phyloP scores from a whole-genome alignment of 495 filamentous ascomycete species.

The Xylaria venustula region DNA sequence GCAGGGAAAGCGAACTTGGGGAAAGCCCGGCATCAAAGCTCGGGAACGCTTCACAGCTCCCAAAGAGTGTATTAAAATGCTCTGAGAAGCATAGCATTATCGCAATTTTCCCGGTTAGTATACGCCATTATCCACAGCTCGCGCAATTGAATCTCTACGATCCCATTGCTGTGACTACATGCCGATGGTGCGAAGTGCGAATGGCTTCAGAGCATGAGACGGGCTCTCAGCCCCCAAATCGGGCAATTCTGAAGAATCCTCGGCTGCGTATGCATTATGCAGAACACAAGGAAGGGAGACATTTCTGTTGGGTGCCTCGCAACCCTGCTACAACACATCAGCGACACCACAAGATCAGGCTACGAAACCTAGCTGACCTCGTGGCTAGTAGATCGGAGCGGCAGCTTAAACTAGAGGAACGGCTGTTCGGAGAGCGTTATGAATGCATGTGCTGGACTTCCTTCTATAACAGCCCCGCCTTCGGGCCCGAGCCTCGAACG shows the following conservation, averaged over 20 bases:
- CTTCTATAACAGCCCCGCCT: background rate
- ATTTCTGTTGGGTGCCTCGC: constrained; percentile 7
- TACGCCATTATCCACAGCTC: too few species aligned
- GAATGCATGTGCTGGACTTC: background rate
- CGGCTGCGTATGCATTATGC: constrained; percentile 1
- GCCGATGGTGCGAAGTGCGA: too few species aligned
- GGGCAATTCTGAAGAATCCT: background rate
- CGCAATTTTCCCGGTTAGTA: too few species aligned
- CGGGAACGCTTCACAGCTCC: background rate
- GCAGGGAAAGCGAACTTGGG: background rate
- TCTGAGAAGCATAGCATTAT: background rate
- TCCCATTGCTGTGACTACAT: too few species aligned
- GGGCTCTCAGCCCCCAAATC: background rate
- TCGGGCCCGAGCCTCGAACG: background rate
- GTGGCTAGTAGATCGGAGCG: constrained; percentile 5
- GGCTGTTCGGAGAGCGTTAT: background rate
- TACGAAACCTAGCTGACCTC: constrained; percentile 2
- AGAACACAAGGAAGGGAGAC: background rate
- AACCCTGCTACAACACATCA: constrained; percentile 1
- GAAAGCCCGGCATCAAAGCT: background rate
- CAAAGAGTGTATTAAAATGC: background rate
- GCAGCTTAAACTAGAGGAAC: background rate
- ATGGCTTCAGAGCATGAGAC: background rate
- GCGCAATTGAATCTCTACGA: too few species aligned
- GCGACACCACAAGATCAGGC: background rate